Percentiles rank a stretch among this genome's conserved stretches.
phyloP scores from a whole-genome alignment of 768 basidiomycete species.

The Mycena epipterygia region DNA sequence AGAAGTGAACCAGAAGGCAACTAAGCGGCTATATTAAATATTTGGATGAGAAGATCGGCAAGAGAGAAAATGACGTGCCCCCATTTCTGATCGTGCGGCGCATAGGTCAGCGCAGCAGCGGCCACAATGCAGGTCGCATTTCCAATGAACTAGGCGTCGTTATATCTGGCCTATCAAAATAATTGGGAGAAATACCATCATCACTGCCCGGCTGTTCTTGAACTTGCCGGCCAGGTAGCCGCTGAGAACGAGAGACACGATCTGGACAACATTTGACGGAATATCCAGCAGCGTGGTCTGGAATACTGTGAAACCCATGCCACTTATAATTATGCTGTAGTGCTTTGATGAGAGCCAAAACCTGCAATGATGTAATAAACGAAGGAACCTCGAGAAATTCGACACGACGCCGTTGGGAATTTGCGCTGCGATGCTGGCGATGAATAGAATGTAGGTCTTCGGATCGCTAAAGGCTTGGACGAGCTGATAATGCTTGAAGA shows the following conservation, averaged over 20 bases:
- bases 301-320: conserved; percentile 38
- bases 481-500: conserved; percentile 53
- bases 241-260: conserved; percentile 31
- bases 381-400: conserved; percentile 39
- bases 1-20: conserved; percentile 36
- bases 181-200: conserved; percentile 32
- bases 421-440: conserved; percentile 48
- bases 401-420: conserved; percentile 46
- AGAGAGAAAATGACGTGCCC: conserved; percentile 9
- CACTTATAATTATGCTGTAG: conserved; percentile 49
- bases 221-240: conserved; percentile 40
- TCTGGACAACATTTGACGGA: conserved; percentile 28
- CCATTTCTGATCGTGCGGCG: conserved; percentile 35
- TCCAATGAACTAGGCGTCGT: conserved; percentile 23
- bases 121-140: conserved; percentile 30
- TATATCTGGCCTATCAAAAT: background rate
- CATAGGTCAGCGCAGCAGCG: conserved; percentile 33
- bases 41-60: background rate
- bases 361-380: background rate
- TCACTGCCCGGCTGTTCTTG: conserved; percentile 38
- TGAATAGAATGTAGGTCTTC: conserved; percentile 51
- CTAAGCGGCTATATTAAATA: conserved; percentile 22
- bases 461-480: conserved; percentile 46
- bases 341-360: conserved; percentile 29
- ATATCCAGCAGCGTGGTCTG: conserved; percentile 35